Evolutionary conservation across 116 monocot species (phyloP).

Genomic region (Iris pallida): DNA sequence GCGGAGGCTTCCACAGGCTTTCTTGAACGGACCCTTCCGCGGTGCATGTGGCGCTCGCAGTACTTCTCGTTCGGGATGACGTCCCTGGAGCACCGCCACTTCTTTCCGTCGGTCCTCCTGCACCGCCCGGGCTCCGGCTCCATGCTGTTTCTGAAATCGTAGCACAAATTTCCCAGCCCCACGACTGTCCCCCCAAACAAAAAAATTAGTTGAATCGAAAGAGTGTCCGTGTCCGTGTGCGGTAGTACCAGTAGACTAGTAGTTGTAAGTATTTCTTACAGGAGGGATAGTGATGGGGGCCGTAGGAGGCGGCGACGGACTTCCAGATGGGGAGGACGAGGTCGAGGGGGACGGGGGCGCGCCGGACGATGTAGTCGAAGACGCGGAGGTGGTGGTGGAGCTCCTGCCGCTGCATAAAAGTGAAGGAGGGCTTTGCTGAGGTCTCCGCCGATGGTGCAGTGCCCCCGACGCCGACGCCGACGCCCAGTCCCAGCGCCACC

Average conservation of each 20-base stretch:
- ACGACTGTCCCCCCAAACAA: slow-evolving; percentile 28
- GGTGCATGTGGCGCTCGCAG: slow-evolving; percentile 88
- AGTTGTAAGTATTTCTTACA: too few relatives aligned
- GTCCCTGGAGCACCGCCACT: slow-evolving; percentile 85
- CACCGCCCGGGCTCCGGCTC: slow-evolving; percentile 92
- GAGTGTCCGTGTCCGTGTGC: too few relatives aligned
- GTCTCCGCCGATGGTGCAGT: slow-evolving; percentile 7
- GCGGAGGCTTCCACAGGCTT: slow-evolving; percentile 56
- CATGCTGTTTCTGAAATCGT: slow-evolving; percentile 65
- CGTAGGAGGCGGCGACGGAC: slow-evolving; percentile 63
- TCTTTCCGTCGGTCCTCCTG: slow-evolving; percentile 90
- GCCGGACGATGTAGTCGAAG: slow-evolving; percentile 71
- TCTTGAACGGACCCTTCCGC: slow-evolving; percentile 88
- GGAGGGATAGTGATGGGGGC: slow-evolving; percentile 42
- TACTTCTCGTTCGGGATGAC: slow-evolving; percentile 75
- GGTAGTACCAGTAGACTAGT: too few relatives aligned
- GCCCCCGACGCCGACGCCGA: neutral
- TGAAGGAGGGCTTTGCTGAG: slow-evolving; percentile 34
- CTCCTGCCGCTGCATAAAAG: slow-evolving; percentile 86
- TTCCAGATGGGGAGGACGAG: slow-evolving; percentile 93
- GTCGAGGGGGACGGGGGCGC: slow-evolving; percentile 74
- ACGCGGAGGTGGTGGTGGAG: slow-evolving; percentile 73
- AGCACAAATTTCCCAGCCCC: slow-evolving; percentile 51
- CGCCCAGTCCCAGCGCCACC: slow-evolving; percentile 38
- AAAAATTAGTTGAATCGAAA: too few relatives aligned